Percentiles rank a stretch among this genome's conserved stretches.
phyloP scores from a whole-genome alignment of 352 stramenopile genomes.

The Pythium insidiosum region DNA sequence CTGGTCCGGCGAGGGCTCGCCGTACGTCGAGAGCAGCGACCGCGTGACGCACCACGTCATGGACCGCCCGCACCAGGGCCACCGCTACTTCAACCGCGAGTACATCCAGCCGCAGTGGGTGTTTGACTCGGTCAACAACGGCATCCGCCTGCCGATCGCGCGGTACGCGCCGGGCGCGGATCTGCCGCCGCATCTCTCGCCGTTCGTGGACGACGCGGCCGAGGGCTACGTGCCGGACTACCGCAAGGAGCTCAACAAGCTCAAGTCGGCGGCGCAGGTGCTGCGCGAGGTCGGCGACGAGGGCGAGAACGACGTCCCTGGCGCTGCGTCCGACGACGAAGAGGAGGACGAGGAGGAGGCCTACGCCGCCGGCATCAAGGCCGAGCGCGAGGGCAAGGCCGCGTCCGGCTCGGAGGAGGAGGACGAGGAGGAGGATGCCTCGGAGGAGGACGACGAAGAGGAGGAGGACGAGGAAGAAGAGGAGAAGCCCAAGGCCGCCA shows the following conservation, averaged over 20 bases:
- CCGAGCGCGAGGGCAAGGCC: conserved; percentile 48
- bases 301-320: conserved; percentile 8
- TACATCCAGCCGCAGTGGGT: conserved; percentile 99
- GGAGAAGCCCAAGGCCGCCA: conserved; percentile 19
- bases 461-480: conserved; percentile 24
- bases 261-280: conserved; percentile 77
- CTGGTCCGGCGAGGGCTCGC: conserved; percentile 92
- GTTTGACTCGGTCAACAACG: conserved; percentile 97
- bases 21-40: conserved; percentile 85
- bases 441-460: conserved; percentile 27
- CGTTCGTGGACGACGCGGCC: conserved; percentile 96
- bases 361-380: conserved; percentile 76
- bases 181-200: conserved; percentile 89
- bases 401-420: conserved; percentile 24
- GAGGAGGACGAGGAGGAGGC: conserved; percentile 66
- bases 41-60: conserved; percentile 97
- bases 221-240: conserved; percentile 98
- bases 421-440: conserved; percentile 29
- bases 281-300: conserved; percentile 50
- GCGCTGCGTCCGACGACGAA: conserved; percentile 31
- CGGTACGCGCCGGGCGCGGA: conserved; percentile 90
- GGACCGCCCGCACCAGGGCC: conserved; percentile 89
- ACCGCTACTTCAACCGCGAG: conserved; percentile 90
- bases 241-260: conserved; percentile 82
- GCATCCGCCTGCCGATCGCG: conserved; percentile 89